phyloP scores from a whole-genome alignment of 768 basidiomycete genomes.

The Naematelia encephala region DNA sequence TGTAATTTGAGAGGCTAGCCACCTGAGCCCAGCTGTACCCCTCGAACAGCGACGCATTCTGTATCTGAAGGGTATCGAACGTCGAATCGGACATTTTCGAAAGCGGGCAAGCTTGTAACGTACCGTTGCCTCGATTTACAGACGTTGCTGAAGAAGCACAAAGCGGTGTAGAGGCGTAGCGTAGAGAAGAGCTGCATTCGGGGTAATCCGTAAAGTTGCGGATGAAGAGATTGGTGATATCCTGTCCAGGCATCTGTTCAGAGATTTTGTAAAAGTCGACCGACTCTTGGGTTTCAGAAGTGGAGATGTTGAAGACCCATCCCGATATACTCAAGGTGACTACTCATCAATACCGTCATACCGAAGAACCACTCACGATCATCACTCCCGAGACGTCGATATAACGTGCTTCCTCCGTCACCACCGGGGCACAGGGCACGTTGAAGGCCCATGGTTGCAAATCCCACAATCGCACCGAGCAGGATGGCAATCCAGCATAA shows the following conservation, averaged over 20 bases:
- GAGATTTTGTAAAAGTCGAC: conserved; percentile 64
- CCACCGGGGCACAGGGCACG: conserved; percentile 78
- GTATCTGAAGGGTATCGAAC: conserved; percentile 61
- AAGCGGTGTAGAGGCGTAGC: conserved; percentile 69
- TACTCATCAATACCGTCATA: conserved; percentile 19
- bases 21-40: conserved; percentile 94
- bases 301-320: conserved; percentile 68
- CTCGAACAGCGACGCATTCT: conserved; percentile 64
- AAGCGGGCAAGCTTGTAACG: conserved; percentile 62
- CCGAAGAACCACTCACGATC: conserved; percentile 23
- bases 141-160: conserved; percentile 56
- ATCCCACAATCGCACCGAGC: conserved; percentile 76
- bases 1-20: conserved; percentile 63
- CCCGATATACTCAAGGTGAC: conserved; percentile 77
- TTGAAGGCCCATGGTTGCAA: conserved; percentile 91
- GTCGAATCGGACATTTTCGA: conserved; percentile 61
- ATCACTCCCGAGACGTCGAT: conserved; percentile 32
- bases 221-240: conserved; percentile 82
- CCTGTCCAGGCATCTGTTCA: conserved; percentile 65
- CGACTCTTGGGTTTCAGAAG: conserved; percentile 56
- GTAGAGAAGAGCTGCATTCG: conserved; percentile 62
- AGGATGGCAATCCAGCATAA: conserved; percentile 80
- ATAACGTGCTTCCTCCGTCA: conserved; percentile 27
- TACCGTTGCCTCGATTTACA: conserved; percentile 38
- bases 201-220: conserved; percentile 66